These are phyloP conservation scores for Trichoderma harzianum DNA, from an alignment of 2,329 filamentous ascomycete genomes.

Conservation along the genomic window DNA sequence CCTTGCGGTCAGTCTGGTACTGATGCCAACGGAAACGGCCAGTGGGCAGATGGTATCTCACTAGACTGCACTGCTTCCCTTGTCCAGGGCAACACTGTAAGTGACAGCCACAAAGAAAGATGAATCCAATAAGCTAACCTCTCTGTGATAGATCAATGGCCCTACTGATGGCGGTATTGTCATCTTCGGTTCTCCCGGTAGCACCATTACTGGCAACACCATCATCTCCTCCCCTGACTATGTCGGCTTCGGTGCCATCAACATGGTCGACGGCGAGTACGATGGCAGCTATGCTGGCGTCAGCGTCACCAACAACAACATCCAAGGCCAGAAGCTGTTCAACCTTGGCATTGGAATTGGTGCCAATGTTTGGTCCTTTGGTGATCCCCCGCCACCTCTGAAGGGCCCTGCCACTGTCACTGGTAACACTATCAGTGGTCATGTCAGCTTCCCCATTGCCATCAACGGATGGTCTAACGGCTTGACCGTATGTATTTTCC, in stretches of 20 bases:
- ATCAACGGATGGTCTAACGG: slow-evolving; percentile 27
- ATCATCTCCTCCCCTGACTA: slow-evolving; percentile 25
- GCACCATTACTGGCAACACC: slow-evolving; percentile 24
- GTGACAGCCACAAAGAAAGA: not conserved
- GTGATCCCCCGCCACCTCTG: slow-evolving; percentile 19
- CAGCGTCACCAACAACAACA: slow-evolving; percentile 25
- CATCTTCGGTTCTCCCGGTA: slow-evolving; percentile 26
- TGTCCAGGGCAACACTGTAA: slow-evolving; percentile 24
- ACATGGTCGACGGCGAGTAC: slow-evolving; percentile 27
- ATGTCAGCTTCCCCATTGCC: slow-evolving; percentile 26
- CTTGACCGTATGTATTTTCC: slow-evolving; percentile 15
- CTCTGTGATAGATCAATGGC: slow-evolving; percentile 21
- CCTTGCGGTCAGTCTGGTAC: slow-evolving; percentile 26
- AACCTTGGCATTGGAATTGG: slow-evolving; percentile 28
- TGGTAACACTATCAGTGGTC: slow-evolving; percentile 24
- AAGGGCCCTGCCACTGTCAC: slow-evolving; percentile 22
- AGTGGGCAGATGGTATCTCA: slow-evolving; percentile 27
- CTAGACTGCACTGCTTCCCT: slow-evolving; percentile 25
- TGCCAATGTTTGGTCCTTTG: slow-evolving; percentile 26
- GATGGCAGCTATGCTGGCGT: slow-evolving; percentile 25
- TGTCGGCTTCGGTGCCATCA: slow-evolving; percentile 27
- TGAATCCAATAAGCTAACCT: not conserved
- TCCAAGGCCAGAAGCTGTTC: slow-evolving; percentile 23
- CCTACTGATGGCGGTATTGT: slow-evolving; percentile 28
- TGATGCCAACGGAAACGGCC: slow-evolving; percentile 21